phyloP scores from a whole-genome alignment of 306 rosid genomes.

The Arachis hypogaea region DNA sequence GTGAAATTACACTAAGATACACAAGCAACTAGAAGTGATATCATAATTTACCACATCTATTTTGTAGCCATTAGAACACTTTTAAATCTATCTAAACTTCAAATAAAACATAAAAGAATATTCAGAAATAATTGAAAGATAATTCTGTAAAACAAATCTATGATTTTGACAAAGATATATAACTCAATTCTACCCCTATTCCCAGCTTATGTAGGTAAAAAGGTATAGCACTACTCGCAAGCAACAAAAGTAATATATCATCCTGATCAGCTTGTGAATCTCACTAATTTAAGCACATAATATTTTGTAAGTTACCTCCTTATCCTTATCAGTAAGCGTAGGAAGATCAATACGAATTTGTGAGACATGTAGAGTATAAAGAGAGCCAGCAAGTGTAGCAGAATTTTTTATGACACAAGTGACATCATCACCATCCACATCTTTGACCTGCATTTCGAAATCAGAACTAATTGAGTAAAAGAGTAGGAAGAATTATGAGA shows the following conservation, averaged over 20 bases:
- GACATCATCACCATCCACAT: slow-evolving; percentile 73
- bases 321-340: slow-evolving; percentile 71
- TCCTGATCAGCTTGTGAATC: neutral
- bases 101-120: neutral
- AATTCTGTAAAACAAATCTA: neutral
- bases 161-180: too few species aligned
- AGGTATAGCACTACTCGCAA: neutral
- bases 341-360: slow-evolving; percentile 79
- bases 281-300: slow-evolving; percentile 22
- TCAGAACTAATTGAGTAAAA: slow-evolving; percentile 15
- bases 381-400: slow-evolving; percentile 81
- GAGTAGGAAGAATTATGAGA: neutral
- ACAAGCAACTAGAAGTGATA: slow-evolving; percentile 6
- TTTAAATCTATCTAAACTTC: slow-evolving; percentile 7
- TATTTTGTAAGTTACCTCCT: slow-evolving; percentile 55
- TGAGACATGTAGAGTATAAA: slow-evolving; percentile 82
- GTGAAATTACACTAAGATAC: neutral
- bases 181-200: neutral
- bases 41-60: slow-evolving; percentile 9
- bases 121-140: slow-evolving; percentile 4
- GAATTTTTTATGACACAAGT: slow-evolving; percentile 76
- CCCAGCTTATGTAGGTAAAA: neutral
- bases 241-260: slow-evolving; percentile 4
- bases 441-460: slow-evolving; percentile 59
- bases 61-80: neutral